Evolutionary conservation across 2,329 filamentous ascomycete genomes (phyloP).

Genomic region (Fusarium pilosicola): DNA sequence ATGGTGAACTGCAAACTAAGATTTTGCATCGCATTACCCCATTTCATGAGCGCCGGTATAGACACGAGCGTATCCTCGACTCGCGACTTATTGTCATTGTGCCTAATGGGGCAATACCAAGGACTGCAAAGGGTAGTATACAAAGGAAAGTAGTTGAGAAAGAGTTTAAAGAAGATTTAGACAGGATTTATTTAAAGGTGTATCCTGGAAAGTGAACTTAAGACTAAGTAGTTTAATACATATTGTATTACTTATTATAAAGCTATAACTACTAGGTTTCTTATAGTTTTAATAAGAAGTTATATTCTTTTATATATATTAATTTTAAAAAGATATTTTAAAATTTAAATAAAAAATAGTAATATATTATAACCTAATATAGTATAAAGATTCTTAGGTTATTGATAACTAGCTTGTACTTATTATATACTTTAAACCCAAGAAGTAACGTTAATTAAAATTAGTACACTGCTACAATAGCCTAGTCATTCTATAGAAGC

Average conservation of each 20-base stretch:
- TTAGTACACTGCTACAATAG: no score
- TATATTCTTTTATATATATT: no score
- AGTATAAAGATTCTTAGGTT: no score
- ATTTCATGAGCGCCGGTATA: not conserved
- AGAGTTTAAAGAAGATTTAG: not conserved
- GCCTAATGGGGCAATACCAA: not conserved
- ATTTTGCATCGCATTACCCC: not conserved
- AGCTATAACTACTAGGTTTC: rapidly evolving
- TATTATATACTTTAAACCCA: no score
- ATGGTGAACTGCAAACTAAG: not conserved
- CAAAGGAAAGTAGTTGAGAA: not conserved
- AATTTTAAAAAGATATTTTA: no score
- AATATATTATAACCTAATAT: no score
- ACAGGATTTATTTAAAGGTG: not conserved
- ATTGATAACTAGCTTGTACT: no score
- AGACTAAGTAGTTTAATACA: not conserved
- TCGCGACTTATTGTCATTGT: not conserved
- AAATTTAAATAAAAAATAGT: no score
- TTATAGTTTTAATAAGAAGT: no score
- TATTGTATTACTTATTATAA: no score
- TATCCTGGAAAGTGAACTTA: not conserved
- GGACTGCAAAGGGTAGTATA: not conserved
- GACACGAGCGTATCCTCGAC: not conserved
- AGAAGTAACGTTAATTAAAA: no score
- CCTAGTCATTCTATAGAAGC: no score